Percentiles rank a stretch among this genome's conserved stretches.
phyloP scores from a whole-genome alignment of 2,329 filamentous ascomycete species.

The Hypoxylon rubiginosum region DNA sequence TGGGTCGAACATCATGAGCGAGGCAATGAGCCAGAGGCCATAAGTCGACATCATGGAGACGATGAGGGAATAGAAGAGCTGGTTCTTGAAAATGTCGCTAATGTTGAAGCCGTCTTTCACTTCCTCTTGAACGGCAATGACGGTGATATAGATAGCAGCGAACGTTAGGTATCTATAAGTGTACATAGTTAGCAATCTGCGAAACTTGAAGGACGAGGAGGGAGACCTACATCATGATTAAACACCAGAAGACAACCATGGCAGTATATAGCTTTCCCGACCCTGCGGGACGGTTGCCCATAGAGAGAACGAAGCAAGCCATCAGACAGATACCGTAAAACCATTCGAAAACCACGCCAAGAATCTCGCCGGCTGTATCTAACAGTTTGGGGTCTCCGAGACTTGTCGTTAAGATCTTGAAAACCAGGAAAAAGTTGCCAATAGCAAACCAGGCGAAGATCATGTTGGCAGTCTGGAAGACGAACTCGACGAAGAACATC shows the following conservation, averaged over 20 bases:
- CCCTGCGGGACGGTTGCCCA: constrained; percentile 94
- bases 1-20: constrained; percentile 94
- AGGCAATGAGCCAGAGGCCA: constrained; percentile 90
- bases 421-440: constrained; percentile 98
- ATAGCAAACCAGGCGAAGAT: constrained; percentile 99
- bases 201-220: not conserved
- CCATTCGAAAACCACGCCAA: constrained; percentile 95
- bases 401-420: constrained; percentile 94
- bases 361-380: constrained; percentile 80
- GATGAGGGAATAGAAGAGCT: constrained; percentile 92
- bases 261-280: constrained; percentile 94
- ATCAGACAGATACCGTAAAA: constrained; percentile 92
- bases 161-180: constrained; percentile 84
- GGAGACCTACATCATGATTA: constrained; percentile 85
- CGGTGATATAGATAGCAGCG: constrained; percentile 93
- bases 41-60: constrained; percentile 94
- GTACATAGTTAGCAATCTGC: constrained; percentile 47
- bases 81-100: constrained; percentile 82
- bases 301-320: constrained; percentile 92
- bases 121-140: constrained; percentile 83
- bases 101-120: constrained; percentile 77
- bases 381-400: constrained; percentile 78
- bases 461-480: constrained; percentile 96
- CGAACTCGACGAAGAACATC: constrained; percentile 91
- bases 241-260: constrained; percentile 98